Evolutionary conservation across 495 filamentous ascomycete genomes (phyloP).

Genomic region (Podospora didyma): DNA sequence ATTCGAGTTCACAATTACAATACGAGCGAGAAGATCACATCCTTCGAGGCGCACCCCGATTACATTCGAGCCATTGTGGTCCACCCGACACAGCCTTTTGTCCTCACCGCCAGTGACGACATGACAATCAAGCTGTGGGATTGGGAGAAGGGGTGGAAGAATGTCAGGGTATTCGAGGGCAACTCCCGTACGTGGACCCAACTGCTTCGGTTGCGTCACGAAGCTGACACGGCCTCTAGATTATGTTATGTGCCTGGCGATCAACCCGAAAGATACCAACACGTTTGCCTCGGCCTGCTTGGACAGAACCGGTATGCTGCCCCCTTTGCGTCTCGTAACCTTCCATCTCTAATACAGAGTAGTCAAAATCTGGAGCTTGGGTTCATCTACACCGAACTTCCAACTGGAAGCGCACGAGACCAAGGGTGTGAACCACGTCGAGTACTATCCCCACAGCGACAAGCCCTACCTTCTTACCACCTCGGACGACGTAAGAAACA

Average conservation of each 20-base stretch:
- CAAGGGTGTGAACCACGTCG: slow-evolving; percentile 96
- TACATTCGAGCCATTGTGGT: slow-evolving; percentile 97
- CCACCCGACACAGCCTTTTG: slow-evolving; percentile 94
- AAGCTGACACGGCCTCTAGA: slow-evolving; percentile 19
- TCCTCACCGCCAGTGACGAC: slow-evolving; percentile 95
- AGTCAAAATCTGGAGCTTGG: slow-evolving; percentile 98
- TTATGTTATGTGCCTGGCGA: slow-evolving; percentile 93
- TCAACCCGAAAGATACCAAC: slow-evolving; percentile 99
- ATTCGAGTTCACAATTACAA: slow-evolving; percentile 83
- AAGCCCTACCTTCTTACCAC: slow-evolving; percentile 97
- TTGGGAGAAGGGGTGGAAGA: slow-evolving; percentile 98
- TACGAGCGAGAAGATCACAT: slow-evolving; percentile 97
- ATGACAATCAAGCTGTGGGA: slow-evolving; percentile 99
- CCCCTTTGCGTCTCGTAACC: too few species aligned
- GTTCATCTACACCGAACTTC: slow-evolving; percentile 85
- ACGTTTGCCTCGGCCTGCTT: slow-evolving; percentile 95
- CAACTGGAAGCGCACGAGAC: slow-evolving; percentile 96
- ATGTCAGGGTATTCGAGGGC: slow-evolving; percentile 96
- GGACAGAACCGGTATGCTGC: slow-evolving; percentile 83
- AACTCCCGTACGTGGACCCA: slow-evolving; percentile 58
- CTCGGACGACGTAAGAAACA: slow-evolving; percentile 64
- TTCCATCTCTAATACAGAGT: slow-evolving; percentile 1
- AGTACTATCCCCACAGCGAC: slow-evolving; percentile 94
- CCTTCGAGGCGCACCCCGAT: slow-evolving; percentile 97
- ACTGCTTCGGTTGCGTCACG: background rate